phyloP scores from a whole-genome alignment of 176 grass and related monocot genomes.

The Luzula sylvatica region DNA sequence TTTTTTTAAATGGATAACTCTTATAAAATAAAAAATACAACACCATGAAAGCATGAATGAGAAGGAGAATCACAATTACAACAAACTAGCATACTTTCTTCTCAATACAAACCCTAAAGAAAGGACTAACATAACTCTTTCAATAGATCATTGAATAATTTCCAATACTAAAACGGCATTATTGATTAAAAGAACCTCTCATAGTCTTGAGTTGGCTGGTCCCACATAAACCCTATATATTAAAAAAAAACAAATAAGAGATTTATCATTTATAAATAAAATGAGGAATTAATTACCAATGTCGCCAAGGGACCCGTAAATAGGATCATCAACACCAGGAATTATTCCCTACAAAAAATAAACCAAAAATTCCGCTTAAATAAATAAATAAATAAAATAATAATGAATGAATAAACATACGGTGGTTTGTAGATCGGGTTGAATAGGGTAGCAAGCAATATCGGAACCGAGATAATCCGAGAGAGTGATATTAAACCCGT shows the following conservation, averaged over 20 bases:
- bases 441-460: conserved; percentile 62
- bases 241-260: neutral
- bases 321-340: conserved; percentile 62
- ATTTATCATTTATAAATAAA: neutral
- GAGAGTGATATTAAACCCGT: conserved; percentile 60
- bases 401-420: conserved; percentile 20
- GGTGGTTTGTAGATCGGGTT: conserved; percentile 51
- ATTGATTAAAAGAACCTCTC: conserved; percentile 50
- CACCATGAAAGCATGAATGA: no score
- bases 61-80: no score
- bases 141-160: conserved; percentile 2
- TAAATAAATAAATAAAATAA: neutral
- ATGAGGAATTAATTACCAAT: conserved; percentile 39
- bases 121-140: no score
- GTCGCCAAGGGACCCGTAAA: conserved; percentile 62
- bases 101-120: no score
- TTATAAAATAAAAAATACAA: no score
- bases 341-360: conserved; percentile 41
- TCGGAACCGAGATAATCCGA: conserved; percentile 80
- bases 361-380: conserved; percentile 1
- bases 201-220: conserved; percentile 48
- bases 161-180: conserved; percentile 4
- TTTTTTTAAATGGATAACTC: no score
- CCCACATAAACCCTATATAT: conserved; percentile 65
- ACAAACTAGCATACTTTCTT: no score